A percentile compares a stretch with the other conserved stretches of the same genome.
phyloP scores from a whole-genome alignment of 129 eudicot species.

The Heracleum sosnowskyi region DNA sequence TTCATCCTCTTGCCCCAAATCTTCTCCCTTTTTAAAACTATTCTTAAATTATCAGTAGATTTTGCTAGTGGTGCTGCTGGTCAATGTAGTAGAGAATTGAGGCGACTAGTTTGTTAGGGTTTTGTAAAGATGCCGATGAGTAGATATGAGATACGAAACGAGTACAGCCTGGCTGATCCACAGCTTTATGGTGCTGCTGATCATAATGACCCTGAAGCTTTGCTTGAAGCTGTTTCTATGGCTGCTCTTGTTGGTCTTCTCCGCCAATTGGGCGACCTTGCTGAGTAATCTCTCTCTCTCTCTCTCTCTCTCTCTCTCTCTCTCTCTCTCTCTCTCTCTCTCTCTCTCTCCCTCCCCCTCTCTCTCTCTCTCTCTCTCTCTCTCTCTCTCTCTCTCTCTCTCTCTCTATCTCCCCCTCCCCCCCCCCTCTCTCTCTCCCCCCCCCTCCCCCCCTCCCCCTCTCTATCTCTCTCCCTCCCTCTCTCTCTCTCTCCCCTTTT shows the following conservation, averaged over 20 bases:
- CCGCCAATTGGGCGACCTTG: constrained; percentile 97
- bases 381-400: too few species aligned
- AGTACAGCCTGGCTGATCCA: constrained; percentile 73
- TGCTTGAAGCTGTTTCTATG: constrained; percentile 98
- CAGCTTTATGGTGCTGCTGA: constrained; percentile 73
- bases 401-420: too few species aligned
- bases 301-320: neutral
- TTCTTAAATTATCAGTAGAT: too few species aligned
- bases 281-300: constrained; percentile 45
- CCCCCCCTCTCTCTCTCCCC: too few species aligned
- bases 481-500: too few species aligned
- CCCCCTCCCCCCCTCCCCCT: too few species aligned
- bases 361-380: neutral
- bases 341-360: neutral
- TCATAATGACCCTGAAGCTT: constrained; percentile 88
- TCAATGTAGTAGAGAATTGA: neutral
- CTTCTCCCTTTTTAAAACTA: too few species aligned
- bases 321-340: neutral
- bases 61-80: too few species aligned
- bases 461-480: too few species aligned
- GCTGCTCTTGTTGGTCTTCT: constrained; percentile 88
- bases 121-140: constrained; percentile 53
- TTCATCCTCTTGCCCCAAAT: neutral
- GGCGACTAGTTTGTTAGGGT: neutral
- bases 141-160: constrained; percentile 73